These are phyloP conservation scores for Naganishia albida DNA, from an alignment of 1,284 basidiomycete genomes.

Conservation along the genomic window DNA sequence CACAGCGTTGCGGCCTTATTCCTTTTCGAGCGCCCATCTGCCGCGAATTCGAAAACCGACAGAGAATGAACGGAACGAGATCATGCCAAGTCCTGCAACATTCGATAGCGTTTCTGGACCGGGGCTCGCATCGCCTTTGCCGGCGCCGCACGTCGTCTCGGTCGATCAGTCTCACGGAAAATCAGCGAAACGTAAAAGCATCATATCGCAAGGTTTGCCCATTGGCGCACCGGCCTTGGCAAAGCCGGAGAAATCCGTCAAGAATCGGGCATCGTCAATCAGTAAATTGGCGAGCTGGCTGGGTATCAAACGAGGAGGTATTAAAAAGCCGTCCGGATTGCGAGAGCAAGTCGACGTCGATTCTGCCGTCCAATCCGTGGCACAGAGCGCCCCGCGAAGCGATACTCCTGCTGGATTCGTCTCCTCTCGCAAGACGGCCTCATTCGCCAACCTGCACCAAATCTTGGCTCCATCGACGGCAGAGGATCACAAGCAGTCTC, in stretches of 20 bases:
- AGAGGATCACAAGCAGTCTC: background rate
- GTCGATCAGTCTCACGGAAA: background rate
- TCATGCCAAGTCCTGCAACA: no score
- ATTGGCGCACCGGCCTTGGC: background rate
- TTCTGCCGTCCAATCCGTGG: no score
- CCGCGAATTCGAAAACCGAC: background rate
- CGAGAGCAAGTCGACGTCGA: no score
- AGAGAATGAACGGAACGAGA: background rate
- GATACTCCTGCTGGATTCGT: background rate
- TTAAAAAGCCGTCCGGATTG: background rate
- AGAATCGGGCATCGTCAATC: conserved; percentile 12
- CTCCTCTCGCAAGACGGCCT: background rate
- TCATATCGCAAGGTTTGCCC: background rate
- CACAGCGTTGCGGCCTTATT: conserved; percentile 3
- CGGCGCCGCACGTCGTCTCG: background rate
- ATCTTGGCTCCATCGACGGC: background rate
- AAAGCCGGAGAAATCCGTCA: background rate
- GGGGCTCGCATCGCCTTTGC: background rate
- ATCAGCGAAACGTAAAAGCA: background rate
- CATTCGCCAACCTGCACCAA: background rate
- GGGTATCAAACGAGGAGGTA: background rate
- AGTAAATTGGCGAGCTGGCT: conserved; percentile 21
- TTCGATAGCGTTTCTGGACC: no score
- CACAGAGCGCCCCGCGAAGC: no score
- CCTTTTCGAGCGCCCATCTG: conserved; percentile 1